These are phyloP conservation scores for Lathyrus oleraceus DNA, from an alignment of 306 rosid species.

Conservation along the genomic window DNA sequence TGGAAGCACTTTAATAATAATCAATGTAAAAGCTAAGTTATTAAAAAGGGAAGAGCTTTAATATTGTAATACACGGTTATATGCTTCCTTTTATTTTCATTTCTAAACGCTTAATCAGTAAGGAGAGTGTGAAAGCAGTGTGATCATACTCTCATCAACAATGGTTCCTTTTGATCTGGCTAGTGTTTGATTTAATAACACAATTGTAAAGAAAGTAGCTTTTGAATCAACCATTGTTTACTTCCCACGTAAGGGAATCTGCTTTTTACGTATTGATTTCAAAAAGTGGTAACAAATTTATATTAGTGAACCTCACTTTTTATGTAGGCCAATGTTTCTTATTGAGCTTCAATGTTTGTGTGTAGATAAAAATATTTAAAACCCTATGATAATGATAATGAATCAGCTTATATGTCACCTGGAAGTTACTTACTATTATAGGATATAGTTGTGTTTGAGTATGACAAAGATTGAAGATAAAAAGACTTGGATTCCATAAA, in stretches of 20 bases:
- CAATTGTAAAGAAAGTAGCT: constrained; percentile 37
- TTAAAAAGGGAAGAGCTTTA: constrained; percentile 27
- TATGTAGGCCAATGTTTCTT: not conserved
- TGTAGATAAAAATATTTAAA: not conserved
- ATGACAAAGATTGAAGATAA: constrained; percentile 17
- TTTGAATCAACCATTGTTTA: constrained; percentile 38
- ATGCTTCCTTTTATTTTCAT: not conserved
- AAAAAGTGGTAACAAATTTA: constrained; percentile 7
- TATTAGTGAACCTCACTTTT: constrained; percentile 17
- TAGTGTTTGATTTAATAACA: constrained; percentile 29
- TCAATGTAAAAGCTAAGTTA: constrained; percentile 32
- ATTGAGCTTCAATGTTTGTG: not conserved
- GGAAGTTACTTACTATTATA: not conserved
- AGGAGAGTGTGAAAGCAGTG: constrained; percentile 34
- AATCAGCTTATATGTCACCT: constrained; percentile 22
- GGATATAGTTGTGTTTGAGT: constrained; percentile 4
- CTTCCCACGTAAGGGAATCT: constrained; percentile 51
- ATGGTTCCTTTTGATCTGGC: constrained; percentile 34
- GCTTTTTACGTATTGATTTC: constrained; percentile 45
- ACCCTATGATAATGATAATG: constrained; percentile 8
- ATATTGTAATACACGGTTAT: constrained; percentile 19
- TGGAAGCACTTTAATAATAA: constrained; percentile 37
- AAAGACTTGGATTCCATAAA: not conserved
- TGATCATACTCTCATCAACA: constrained; percentile 23
- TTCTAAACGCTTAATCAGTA: constrained; percentile 32